Evolutionary conservation across 2,329 filamentous ascomycete species (phyloP).

Genomic region (Lachnellula suecica): DNA sequence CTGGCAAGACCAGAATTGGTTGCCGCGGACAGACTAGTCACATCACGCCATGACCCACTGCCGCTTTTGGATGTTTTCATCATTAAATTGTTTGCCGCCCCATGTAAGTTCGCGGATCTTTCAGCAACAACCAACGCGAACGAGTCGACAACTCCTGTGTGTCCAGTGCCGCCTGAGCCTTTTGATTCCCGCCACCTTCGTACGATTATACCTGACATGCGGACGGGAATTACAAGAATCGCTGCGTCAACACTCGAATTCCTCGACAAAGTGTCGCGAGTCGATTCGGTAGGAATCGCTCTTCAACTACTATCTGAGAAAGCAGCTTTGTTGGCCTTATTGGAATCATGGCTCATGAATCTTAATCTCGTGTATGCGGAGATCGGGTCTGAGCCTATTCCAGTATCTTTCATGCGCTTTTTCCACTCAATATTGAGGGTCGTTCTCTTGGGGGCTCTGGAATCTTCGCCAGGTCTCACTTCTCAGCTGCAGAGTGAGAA

Average conservation of each 20-base stretch:
- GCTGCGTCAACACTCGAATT: slow-evolving; percentile 34
- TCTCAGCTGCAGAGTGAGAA: slow-evolving; percentile 32
- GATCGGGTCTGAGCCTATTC: slow-evolving; percentile 28
- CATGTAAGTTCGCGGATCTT: slow-evolving; percentile 40
- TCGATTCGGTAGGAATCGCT: slow-evolving; percentile 25
- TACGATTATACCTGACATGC: slow-evolving; percentile 38
- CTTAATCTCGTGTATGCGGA: slow-evolving; percentile 28
- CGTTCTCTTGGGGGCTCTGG: slow-evolving; percentile 35
- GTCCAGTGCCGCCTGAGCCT: slow-evolving; percentile 21
- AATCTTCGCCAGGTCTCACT: slow-evolving; percentile 30
- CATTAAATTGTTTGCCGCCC: slow-evolving; percentile 42
- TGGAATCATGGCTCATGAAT: slow-evolving; percentile 35
- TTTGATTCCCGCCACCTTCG: slow-evolving; percentile 27
- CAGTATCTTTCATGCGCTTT: slow-evolving; percentile 36
- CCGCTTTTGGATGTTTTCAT: slow-evolving; percentile 43
- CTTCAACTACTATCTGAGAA: slow-evolving; percentile 32
- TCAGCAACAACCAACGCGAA: slow-evolving; percentile 17
- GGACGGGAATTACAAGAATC: slow-evolving; percentile 35
- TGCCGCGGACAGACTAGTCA: slow-evolving; percentile 28
- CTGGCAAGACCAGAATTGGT: slow-evolving; percentile 37
- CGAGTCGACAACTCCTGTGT: slow-evolving; percentile 19
- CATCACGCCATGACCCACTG: slow-evolving; percentile 34
- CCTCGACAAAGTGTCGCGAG: slow-evolving; percentile 31
- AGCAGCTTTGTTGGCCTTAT: slow-evolving; percentile 30
- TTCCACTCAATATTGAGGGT: slow-evolving; percentile 37